Evolutionary conservation across 345 rosid genomes (phyloP).

Genomic region (Arabidopsis thaliana): DNA sequence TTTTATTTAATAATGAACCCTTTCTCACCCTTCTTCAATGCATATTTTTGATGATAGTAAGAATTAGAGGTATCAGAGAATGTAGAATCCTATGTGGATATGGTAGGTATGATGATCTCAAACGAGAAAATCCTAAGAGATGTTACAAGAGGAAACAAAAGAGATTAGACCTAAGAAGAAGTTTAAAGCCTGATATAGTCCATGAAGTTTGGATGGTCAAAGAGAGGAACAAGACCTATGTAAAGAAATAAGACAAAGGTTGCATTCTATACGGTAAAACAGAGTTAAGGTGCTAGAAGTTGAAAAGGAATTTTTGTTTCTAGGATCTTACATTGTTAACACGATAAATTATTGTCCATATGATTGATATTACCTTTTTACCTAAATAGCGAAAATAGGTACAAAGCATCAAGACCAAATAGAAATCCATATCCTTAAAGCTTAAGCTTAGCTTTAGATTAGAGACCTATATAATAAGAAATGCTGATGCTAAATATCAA

Average conservation of each 20-base stretch:
- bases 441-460: background rate
- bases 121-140: background rate
- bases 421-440: background rate
- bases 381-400: background rate
- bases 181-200: background rate
- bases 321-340: too few relatives aligned
- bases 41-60: too few relatives aligned
- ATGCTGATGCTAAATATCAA: slow-evolving; percentile 2
- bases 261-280: too few relatives aligned
- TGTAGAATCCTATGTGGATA: background rate
- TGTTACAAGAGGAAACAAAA: background rate
- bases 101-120: too few relatives aligned
- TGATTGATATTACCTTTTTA: background rate
- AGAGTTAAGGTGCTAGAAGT: too few relatives aligned
- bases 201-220: too few relatives aligned
- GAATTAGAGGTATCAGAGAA: background rate
- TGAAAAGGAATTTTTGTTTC: too few relatives aligned
- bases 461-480: background rate
- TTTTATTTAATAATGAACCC: background rate
- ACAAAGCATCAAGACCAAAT: too few relatives aligned
- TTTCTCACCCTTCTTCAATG: too few relatives aligned
- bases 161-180: background rate
- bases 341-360: too few relatives aligned
- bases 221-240: too few relatives aligned
- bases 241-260: too few relatives aligned